Base-by-base conservation (phyloP, 768 basidiomycete species). In the Termitomyces heimii region DNA sequence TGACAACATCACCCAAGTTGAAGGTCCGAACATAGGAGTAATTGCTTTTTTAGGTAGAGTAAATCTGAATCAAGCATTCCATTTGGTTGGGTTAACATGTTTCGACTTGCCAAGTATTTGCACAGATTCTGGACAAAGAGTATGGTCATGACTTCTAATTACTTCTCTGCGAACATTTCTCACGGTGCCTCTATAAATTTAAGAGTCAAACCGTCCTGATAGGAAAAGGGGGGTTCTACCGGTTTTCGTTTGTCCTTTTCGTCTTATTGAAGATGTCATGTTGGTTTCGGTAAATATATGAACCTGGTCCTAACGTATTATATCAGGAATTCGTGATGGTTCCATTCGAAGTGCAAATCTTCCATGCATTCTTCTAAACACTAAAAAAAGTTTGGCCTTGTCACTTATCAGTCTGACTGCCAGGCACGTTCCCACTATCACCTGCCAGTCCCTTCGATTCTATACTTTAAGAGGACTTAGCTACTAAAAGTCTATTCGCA, bases 401-500 rank as follows among this genome's bases (percentile, higher is more conserved):
- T 56, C 54, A 60, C 57, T 61, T 53, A 57, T 61, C 60, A 57
- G 29, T 50, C 53, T 35, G 43, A 29, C 57, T 62, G 58, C 65
- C 66, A 68, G 68, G 69, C 66, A 72, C 69, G 49, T 71, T 75
- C 71, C 63, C 75, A 73, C 68, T 66, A 57, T 62, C 57, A 56
- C 39, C 53, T 60, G 67, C 39, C 53, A 59, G 67, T 59, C 66
- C 72, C 73, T 73, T 73, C 67, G 67, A 62, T 65, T 55, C 28
- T 55, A 50, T 49, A 46, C 70, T 64, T 69, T 69, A 68, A 67
- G 60, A 58, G 53, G 57, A 60, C 55, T 61, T 65, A 65, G 70
- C 74, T 73, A 70, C 73, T 76, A 80, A 80, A 79, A 78, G 76
- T 77, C 74, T 80, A 75, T 73, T 70, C 70, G 69, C 67, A 71